phyloP scores from a whole-genome alignment of 768 basidiomycete genomes.

The Amanita brunnescens region DNA sequence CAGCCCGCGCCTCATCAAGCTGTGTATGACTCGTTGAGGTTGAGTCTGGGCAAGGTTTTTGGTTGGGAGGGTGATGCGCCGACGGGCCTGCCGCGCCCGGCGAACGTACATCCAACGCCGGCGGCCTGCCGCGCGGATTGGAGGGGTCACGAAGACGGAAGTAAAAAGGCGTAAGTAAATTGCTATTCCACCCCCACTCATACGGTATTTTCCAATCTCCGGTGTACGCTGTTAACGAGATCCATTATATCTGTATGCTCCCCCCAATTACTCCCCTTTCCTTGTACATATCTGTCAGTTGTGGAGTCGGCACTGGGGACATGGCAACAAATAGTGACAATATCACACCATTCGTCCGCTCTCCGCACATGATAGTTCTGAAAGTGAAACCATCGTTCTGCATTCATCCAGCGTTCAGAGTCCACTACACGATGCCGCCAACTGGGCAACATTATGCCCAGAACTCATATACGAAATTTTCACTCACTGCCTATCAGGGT shows the following conservation, averaged over 20 bases:
- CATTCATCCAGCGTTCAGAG: neutral
- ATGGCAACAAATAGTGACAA: too few relatives aligned
- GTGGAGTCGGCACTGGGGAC: too few relatives aligned
- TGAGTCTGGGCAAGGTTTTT: conserved; percentile 31
- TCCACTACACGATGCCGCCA: neutral
- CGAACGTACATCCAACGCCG: neutral
- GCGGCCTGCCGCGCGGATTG: neutral
- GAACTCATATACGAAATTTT: conserved; percentile 16
- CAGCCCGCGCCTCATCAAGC: conserved; percentile 67
- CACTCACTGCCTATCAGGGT: neutral
- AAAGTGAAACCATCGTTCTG: too few relatives aligned
- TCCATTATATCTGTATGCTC: too few relatives aligned
- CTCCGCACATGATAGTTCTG: too few relatives aligned
- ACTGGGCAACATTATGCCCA: neutral
- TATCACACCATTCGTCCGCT: too few relatives aligned
- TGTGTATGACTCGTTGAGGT: conserved; percentile 53
- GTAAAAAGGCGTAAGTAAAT: neutral
- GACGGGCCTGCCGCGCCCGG: conserved; percentile 7
- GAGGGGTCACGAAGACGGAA: neutral
- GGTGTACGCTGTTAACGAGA: too few relatives aligned
- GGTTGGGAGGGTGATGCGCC: conserved; percentile 20
- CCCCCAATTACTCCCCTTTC: too few relatives aligned
- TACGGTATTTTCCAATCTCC: too few relatives aligned
- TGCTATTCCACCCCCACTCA: too few relatives aligned
- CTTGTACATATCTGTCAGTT: too few relatives aligned